Evolutionary conservation across 495 filamentous ascomycete genomes (phyloP).

Genomic region (Haplographium delicatum): DNA sequence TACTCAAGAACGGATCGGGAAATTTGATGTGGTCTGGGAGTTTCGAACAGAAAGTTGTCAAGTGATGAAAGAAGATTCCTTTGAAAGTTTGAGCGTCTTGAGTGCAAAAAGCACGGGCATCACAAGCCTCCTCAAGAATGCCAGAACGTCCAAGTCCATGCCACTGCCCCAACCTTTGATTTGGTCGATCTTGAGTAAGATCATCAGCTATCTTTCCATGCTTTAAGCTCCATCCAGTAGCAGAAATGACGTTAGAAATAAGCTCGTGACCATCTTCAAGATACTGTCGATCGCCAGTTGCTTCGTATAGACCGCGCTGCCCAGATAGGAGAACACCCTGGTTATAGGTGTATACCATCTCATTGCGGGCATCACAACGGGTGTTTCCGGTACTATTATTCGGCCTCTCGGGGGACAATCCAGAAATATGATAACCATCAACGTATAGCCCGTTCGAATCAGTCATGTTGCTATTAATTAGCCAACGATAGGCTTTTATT

Average conservation of each 20-base stretch:
- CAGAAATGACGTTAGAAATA: slow-evolving; percentile 62
- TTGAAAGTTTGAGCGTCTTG: slow-evolving; percentile 94
- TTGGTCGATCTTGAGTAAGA: slow-evolving; percentile 5
- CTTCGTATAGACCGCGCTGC: slow-evolving; percentile 70
- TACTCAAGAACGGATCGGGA: slow-evolving; percentile 12
- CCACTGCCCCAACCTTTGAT: slow-evolving; percentile 48
- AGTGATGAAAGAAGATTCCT: slow-evolving; percentile 88
- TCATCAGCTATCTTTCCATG: slow-evolving; percentile 17
- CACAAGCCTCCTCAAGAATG: slow-evolving; percentile 81
- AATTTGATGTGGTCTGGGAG: slow-evolving; percentile 40
- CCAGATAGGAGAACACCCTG: slow-evolving; percentile 91
- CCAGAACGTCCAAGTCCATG: slow-evolving; percentile 70
- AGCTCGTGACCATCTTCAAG: slow-evolving; percentile 75
- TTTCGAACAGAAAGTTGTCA: slow-evolving; percentile 71
- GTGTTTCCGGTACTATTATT: slow-evolving; percentile 31
- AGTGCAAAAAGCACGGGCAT: slow-evolving; percentile 65
- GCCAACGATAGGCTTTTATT: slow-evolving; percentile 75
- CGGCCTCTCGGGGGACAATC: slow-evolving; percentile 41
- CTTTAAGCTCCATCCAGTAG: slow-evolving; percentile 64
- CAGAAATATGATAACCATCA: slow-evolving; percentile 87
- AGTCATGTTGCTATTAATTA: slow-evolving; percentile 74
- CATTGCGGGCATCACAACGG: slow-evolving; percentile 72
- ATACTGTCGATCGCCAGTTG: slow-evolving; percentile 61
- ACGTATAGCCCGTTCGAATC: slow-evolving; percentile 72
- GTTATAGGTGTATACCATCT: slow-evolving; percentile 95